A percentile compares a stretch with the other conserved stretches of the same genome.
phyloP scores from a whole-genome alignment of 352 stramenopile genomes.

The Plasmopara viticola region DNA sequence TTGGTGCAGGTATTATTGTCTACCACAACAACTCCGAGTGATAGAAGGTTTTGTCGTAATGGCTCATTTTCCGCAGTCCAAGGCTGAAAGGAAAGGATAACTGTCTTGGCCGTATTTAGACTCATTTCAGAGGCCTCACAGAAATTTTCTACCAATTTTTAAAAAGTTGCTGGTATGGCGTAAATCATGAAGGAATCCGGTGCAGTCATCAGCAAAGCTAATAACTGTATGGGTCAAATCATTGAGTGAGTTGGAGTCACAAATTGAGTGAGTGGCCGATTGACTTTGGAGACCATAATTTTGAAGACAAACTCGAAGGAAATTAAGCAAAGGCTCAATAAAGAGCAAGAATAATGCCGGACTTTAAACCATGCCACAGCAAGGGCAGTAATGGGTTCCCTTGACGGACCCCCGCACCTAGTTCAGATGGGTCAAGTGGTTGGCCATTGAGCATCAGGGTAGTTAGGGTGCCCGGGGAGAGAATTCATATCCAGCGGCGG shows the following conservation, averaged over 20 bases:
- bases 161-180: not conserved
- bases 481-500: not conserved
- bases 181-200: not conserved
- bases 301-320: too few species aligned
- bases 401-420: not conserved
- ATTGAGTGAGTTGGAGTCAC: not conserved
- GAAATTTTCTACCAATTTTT: not conserved
- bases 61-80: too few species aligned
- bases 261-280: too few species aligned
- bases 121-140: not conserved
- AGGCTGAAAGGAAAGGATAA: not conserved
- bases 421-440: not conserved
- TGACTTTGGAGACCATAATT: too few species aligned
- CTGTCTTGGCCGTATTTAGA: not conserved
- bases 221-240: slow-evolving; percentile 1
- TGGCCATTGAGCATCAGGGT: not conserved
- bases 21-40: too few species aligned
- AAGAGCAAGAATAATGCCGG: not conserved
- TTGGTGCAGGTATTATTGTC: too few species aligned
- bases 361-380: too few species aligned
- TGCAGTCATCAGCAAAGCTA: slow-evolving; percentile 2
- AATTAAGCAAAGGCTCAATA: not conserved
- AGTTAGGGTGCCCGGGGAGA: not conserved
- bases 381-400: not conserved
- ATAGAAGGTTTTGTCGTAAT: too few species aligned